Base-by-base conservation (phyloP, 2,329 filamentous ascomycete species). In the Aspergillus pseudoviridinutans region DNA sequence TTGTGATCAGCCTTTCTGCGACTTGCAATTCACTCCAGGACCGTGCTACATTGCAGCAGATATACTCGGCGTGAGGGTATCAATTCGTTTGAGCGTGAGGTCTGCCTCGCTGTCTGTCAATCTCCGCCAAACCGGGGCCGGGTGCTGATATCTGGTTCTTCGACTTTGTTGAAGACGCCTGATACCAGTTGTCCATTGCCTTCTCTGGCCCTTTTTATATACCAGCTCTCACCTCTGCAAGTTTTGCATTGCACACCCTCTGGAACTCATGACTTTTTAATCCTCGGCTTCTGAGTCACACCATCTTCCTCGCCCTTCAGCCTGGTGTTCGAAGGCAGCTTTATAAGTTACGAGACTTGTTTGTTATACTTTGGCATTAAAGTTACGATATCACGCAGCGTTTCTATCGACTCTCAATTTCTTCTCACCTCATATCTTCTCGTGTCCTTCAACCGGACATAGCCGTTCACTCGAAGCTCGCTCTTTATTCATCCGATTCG, bases 361-460 rank as follows among this genome's bases (percentile, higher is more conserved):
- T 58, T 54, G 51, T 65, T 61, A 67, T 67, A 68, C 64, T 68
- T 57, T 59, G 62, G 64, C 65, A 63, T 66, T 41, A 56, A 59
- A 56, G 54, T 75, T 66, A 75, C 72, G 72, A 75, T 74, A 65
- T 74, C 65, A 75, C 72, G 72, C 71, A 75, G 72, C 72, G 72
- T 64, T 71, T 62, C 55, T 62, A 59, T 62, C 60, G 65, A 60
- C 54, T 64, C 57, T 61, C 28, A 42, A 51, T 63, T 55, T 55
- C 42, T 56, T 57, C 53, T 35, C 42, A 47, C 49, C 51, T 56
- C 46, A 53, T 54, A 56, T 57, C 59, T 56, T 44, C 54, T 50
- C 22, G 47, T 59, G 57, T 58, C 64, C 53, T 56, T 46, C 53
- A 27, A 56, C 58, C 53, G 58, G 58, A 52, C 60, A 60, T 62